These are phyloP conservation scores for Penicillium salamii DNA, from an alignment of 495 filamentous ascomycete species.

Conservation along the genomic window DNA sequence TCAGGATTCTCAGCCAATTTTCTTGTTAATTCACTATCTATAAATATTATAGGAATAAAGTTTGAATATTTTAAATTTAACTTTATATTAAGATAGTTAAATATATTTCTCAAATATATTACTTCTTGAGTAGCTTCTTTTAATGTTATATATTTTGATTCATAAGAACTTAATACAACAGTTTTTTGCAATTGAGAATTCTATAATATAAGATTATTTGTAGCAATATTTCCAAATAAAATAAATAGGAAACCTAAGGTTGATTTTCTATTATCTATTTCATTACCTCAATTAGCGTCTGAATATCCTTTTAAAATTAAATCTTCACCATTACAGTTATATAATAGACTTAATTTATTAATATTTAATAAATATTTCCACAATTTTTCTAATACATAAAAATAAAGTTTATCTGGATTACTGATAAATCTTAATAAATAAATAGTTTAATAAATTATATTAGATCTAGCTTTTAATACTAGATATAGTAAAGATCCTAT, in stretches of 20 bases:
- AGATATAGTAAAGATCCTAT: neutral
- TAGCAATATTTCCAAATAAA: neutral
- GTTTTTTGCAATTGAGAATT: neutral
- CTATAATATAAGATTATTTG: neutral
- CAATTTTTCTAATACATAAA: neutral
- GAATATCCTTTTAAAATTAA: neutral
- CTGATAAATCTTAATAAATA: neutral
- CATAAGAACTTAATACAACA: neutral
- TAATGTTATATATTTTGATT: constrained; percentile 16
- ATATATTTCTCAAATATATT: constrained; percentile 14
- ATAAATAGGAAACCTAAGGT: neutral
- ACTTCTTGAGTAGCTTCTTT: constrained; percentile 18
- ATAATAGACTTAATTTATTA: neutral
- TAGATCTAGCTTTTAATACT: neutral
- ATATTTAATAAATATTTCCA: neutral
- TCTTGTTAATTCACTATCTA: neutral
- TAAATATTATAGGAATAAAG: neutral
- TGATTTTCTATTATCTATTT: neutral
- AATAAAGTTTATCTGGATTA: neutral
- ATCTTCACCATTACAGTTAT: neutral
- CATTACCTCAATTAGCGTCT: neutral
- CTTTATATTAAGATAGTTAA: constrained; percentile 10
- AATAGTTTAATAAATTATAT: neutral
- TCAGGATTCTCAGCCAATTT: neutral
- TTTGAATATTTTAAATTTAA: neutral